Evolutionary conservation across 2,329 filamentous ascomycete genomes (phyloP).

Genomic region (Monosporascus cannonballus): DNA sequence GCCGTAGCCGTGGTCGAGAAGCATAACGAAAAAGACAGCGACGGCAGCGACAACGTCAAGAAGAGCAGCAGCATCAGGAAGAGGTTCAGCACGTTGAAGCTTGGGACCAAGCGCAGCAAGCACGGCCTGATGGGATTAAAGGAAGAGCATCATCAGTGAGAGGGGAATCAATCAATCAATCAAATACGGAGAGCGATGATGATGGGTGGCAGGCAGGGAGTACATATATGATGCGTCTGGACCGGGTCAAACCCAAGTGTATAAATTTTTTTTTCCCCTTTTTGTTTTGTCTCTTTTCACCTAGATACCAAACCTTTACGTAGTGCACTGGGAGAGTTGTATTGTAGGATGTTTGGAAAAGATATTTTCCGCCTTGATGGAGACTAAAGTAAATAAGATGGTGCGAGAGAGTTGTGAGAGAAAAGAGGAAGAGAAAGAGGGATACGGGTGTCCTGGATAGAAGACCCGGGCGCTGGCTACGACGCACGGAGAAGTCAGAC

Average conservation of each 20-base stretch:
- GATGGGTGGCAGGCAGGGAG: neutral
- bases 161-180: neutral
- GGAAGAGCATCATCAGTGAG: conserved; percentile 48
- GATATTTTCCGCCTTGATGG: neutral
- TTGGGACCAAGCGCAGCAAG: conserved; percentile 64
- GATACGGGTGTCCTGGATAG: conserved; percentile 1
- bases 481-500: neutral
- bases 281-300: neutral
- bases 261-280: neutral
- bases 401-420: neutral
- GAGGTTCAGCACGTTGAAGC: conserved; percentile 69
- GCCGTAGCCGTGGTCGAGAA: conserved; percentile 22
- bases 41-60: conserved; percentile 26
- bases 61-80: conserved; percentile 66
- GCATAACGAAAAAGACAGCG: conserved; percentile 23
- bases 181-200: neutral
- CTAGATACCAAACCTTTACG: no score
- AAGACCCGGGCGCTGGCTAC: neutral
- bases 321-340: neutral
- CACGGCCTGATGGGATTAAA: conserved; percentile 46
- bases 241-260: neutral
- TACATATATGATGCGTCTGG: neutral
- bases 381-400: neutral
- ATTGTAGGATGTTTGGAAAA: neutral
- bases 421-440: neutral